Evolutionary conservation across 306 rosid genomes (phyloP).

Genomic region (Acacia acuminata): DNA sequence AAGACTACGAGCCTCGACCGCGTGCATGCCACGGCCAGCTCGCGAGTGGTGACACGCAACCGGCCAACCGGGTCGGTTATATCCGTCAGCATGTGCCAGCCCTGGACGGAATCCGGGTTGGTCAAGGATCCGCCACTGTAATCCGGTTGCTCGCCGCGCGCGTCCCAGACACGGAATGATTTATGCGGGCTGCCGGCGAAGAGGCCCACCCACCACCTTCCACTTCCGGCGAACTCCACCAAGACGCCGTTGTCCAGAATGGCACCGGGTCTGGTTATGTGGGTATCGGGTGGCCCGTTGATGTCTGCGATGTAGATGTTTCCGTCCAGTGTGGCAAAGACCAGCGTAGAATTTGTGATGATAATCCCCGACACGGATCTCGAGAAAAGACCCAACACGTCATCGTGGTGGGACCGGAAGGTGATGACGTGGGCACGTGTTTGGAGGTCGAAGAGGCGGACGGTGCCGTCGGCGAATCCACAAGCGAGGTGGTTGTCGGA

Average conservation of each 20-base stretch:
- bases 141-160: conserved; percentile 28
- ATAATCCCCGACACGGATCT: conserved; percentile 68
- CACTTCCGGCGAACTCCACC: conserved; percentile 67
- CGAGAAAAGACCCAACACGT: conserved; percentile 54
- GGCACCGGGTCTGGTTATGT: conserved; percentile 33
- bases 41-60: conserved; percentile 47
- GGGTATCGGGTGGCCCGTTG: neutral
- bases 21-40: conserved; percentile 75
- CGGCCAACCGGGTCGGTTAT: conserved; percentile 58
- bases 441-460: conserved; percentile 62
- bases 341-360: conserved; percentile 13
- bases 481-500: conserved; percentile 68
- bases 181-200: conserved; percentile 63
- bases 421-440: conserved; percentile 54
- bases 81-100: conserved; percentile 81
- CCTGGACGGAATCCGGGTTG: conserved; percentile 61
- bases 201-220: conserved; percentile 73
- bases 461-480: conserved; percentile 74
- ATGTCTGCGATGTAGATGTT: conserved; percentile 51
- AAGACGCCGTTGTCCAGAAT: conserved; percentile 61
- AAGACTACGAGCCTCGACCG: conserved; percentile 46
- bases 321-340: conserved; percentile 60
- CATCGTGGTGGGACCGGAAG: conserved; percentile 37
- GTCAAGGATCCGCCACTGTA: conserved; percentile 67
- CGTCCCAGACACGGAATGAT: conserved; percentile 77